Evolutionary conservation across 805 yeast species (phyloP).

Genomic region (Wickerhamomyces queroliae): DNA sequence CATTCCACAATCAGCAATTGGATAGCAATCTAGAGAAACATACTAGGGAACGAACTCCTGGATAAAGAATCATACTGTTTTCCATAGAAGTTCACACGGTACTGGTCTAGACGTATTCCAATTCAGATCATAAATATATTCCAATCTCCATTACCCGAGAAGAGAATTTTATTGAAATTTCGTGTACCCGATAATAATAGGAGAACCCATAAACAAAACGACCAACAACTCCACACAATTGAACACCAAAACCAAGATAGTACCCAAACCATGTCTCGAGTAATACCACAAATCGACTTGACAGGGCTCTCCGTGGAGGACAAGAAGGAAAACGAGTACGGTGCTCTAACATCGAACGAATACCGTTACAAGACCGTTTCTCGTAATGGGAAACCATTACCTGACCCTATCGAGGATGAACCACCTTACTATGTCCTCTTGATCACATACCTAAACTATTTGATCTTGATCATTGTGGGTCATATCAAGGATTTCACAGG

Average conservation of each 20-base stretch:
- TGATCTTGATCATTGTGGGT: slow-evolving; percentile 82
- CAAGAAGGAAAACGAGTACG: slow-evolving; percentile 63
- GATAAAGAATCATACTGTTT: too few species aligned
- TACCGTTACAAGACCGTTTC: slow-evolving; percentile 58
- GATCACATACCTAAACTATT: slow-evolving; percentile 79
- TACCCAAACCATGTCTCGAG: slow-evolving; percentile 11
- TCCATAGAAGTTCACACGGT: too few species aligned
- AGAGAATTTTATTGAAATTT: too few species aligned
- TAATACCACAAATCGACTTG: slow-evolving; percentile 30
- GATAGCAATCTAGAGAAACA: too few species aligned
- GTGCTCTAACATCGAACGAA: slow-evolving; percentile 58
- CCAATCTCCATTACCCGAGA: too few species aligned
- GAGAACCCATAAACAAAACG: too few species aligned
- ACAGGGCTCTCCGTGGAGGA: slow-evolving; percentile 28
- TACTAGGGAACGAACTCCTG: too few species aligned
- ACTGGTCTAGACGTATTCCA: too few species aligned
- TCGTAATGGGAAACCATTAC: slow-evolving; percentile 48
- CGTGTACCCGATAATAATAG: too few species aligned
- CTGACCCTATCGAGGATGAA: slow-evolving; percentile 65
- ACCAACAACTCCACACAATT: background rate
- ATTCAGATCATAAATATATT: too few species aligned
- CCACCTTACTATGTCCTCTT: slow-evolving; percentile 80
- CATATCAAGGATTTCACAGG: slow-evolving; percentile 89
- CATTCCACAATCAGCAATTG: too few species aligned
- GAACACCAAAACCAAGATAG: background rate